Evolutionary conservation across 2,329 filamentous ascomycete genomes (phyloP).

Genomic region (Cryphonectria japonica): DNA sequence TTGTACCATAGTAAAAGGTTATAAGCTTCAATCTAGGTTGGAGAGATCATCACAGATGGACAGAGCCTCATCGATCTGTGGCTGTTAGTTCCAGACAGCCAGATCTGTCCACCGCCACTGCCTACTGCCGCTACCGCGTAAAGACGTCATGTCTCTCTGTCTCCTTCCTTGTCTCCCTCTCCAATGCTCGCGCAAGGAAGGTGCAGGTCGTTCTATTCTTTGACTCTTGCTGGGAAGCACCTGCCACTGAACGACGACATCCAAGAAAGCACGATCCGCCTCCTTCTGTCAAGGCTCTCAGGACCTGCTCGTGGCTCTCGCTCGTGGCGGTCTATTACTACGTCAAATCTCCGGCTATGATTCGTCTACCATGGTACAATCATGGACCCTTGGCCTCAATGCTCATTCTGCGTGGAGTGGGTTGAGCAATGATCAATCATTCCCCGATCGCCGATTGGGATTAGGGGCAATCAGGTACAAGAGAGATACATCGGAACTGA

Average conservation of each 20-base stretch:
- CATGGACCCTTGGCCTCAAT: background rate
- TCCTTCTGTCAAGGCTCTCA: background rate
- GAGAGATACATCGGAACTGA: background rate
- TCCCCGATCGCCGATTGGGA: background rate
- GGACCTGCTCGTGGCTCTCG: background rate
- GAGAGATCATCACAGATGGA: slow-evolving; percentile 19
- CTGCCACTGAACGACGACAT: background rate
- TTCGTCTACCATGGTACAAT: background rate
- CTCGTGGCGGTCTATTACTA: background rate
- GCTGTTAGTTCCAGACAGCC: background rate
- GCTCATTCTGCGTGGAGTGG: background rate
- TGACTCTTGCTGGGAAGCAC: background rate
- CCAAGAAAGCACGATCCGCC: background rate
- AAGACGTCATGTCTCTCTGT: background rate
- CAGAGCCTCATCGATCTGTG: slow-evolving; percentile 27
- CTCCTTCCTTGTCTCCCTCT: background rate
- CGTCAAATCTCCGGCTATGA: background rate
- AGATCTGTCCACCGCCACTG: background rate
- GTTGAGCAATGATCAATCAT: background rate
- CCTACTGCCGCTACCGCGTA: background rate
- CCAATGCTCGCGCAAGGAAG: background rate
- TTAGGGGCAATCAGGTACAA: background rate
- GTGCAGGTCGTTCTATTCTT: background rate
- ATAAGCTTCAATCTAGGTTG: slow-evolving; percentile 6
- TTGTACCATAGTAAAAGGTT: background rate